These are phyloP conservation scores for Coemansia sp. DNA, from an alignment of 192 early-diverging fungal species.

Conservation along the genomic window DNA sequence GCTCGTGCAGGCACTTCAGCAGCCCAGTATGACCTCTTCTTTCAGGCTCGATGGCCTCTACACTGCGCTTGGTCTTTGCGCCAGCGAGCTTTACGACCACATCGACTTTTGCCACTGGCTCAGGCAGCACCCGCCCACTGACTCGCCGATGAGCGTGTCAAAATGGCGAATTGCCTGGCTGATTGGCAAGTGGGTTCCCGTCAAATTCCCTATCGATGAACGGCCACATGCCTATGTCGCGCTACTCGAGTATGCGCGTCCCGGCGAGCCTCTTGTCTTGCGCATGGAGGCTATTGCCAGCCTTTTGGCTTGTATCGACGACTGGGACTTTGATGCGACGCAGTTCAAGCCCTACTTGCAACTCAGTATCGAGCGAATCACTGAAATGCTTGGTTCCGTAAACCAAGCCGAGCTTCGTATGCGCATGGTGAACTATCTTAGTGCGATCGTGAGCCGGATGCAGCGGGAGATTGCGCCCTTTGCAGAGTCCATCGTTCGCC, in stretches of 20 bases:
- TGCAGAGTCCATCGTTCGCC: conserved; percentile 67
- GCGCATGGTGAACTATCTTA: conserved; percentile 72
- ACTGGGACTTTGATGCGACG: conserved; percentile 83
- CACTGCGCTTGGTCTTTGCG: conserved; percentile 75
- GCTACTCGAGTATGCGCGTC: conserved; percentile 67
- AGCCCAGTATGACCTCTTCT: not conserved
- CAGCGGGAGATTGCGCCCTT: conserved; percentile 74
- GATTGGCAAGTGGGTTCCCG: conserved; percentile 81
- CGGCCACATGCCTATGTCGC: conserved; percentile 70
- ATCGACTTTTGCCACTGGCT: conserved; percentile 85
- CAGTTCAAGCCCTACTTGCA: conserved; percentile 71
- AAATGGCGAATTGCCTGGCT: conserved; percentile 79
- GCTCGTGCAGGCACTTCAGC: conserved; percentile 25
- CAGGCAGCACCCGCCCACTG: conserved; percentile 39
- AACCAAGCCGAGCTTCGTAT: conserved; percentile 77
- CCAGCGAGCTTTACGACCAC: conserved; percentile 76
- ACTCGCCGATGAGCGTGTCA: conserved; percentile 53
- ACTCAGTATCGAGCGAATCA: conserved; percentile 60
- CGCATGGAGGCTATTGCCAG: conserved; percentile 74
- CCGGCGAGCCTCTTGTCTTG: conserved; percentile 78
- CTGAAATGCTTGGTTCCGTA: conserved; percentile 62
- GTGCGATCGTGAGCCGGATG: conserved; percentile 76
- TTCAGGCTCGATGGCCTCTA: conserved; percentile 59
- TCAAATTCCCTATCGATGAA: conserved; percentile 68
- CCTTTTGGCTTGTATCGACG: conserved; percentile 71